Evolutionary conservation across 2,329 filamentous ascomycete genomes (phyloP), one percentile per base, ranked within the genome.

Genomic region (Amesomyces nigricolor): DNA sequence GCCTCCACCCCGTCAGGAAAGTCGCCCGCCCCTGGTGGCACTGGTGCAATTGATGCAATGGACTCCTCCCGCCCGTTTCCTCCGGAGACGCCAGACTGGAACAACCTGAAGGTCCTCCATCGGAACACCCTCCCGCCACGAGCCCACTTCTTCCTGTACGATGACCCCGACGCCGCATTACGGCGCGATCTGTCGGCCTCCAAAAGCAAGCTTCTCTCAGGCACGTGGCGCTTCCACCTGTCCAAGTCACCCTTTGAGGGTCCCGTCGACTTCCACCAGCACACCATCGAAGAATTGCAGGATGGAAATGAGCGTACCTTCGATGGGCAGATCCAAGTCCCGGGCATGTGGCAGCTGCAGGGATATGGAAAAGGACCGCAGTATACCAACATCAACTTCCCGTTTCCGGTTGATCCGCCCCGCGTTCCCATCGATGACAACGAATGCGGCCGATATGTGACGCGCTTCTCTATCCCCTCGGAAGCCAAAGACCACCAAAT

Each of bases 331-430:
- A 38, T 86, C 56, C 67, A 75, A n/a, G 83, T 87, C 2, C 84
- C 84, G 0, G 79, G 81, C 9, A 80, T 82, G 71, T 87, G 84
- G 85, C 84, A 87, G 65, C 69, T 83, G 9, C 80, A 87, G 66
- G 83, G 83, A n/a, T 82, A 80, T 63, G 83, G 83, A 0, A 70
- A 70, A 26, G 61, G 62, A 4, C 72, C 76, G 26, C 83, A 84
- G 49, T 86, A 87, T 60, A 85, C 82, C 5, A 87, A 87, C 62
- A 71, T 82, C 47, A 73, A 79, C 49, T 86, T 77, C 60, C 82
- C 80, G 1, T 83, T 85, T 58, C 81, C 81, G 0, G 79, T 83
- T 3, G 75, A 82, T 61, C 82, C 82, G 16, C 83, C 83, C 0
- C 71, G 80, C 64, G 80, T 16, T 76, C 81, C 1, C 3, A 52